A percentile compares a stretch with the other conserved stretches of the same genome.
Conservation (phyloP, 2,329 filamentous ascomycete species). For the Fusarium pseudograminearum region DNA sequence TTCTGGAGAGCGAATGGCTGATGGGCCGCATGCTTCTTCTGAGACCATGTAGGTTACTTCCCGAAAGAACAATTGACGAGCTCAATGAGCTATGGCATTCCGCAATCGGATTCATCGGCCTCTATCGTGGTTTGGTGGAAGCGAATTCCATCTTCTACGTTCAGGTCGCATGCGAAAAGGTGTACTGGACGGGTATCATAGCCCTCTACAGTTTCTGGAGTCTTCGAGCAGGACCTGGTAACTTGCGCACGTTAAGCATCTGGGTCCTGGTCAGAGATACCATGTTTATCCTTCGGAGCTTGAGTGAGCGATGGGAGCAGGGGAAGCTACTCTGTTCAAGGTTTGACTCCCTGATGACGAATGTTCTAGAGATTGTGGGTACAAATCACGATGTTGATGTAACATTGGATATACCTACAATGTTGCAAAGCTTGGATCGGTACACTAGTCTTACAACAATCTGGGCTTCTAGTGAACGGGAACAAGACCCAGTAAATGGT, state of each 20-base stretch:
- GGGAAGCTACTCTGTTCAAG: background rate
- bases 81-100: conserved; percentile 7
- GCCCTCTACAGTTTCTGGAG: conserved; percentile 7
- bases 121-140: conserved; percentile 2
- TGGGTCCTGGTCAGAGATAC: conserved; percentile 16
- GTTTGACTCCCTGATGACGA: background rate
- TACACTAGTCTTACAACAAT: conserved; percentile 10
- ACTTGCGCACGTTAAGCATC: background rate
- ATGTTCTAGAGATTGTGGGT: background rate
- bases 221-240: fast-evolving
- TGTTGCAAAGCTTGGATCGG: background rate
- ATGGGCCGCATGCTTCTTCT: conserved; percentile 17
- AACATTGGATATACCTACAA: fast-evolving
- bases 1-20: conserved; percentile 20
- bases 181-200: conserved; percentile 9
- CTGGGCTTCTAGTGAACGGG: background rate
- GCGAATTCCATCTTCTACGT: conserved; percentile 22
- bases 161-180: conserved; percentile 12
- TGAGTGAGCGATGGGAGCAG: conserved; percentile 20
- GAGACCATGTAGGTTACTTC: background rate
- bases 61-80: background rate
- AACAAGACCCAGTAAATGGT: fast-evolving
- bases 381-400: fast-evolving
- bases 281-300: background rate
- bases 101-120: background rate